Base-by-base conservation (phyloP, 2,329 filamentous ascomycete genomes). In the Aspergillus quadrilineatus region DNA sequence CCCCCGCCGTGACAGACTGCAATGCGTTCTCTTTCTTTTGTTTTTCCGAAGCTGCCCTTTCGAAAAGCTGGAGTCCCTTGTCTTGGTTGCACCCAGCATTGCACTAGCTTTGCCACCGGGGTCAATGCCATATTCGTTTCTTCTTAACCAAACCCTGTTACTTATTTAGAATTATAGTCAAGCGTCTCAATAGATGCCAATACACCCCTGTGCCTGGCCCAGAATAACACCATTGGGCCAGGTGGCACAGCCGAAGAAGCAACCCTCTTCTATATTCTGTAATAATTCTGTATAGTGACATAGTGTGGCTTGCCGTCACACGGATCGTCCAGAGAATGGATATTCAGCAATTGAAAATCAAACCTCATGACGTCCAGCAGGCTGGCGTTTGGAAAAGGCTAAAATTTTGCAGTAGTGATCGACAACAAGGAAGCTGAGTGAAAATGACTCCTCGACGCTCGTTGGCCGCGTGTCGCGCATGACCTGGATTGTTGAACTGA, bases 331-430 rank as follows among this genome's bases (percentile, higher is more conserved):
- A 14, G 5, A 37, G 9, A 12, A 15, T 42, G 22, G 14, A 17
- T 22, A 42, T 42, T 22, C 39, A 17, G 39, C 17, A 42, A 14
- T 36, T 32, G 14, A 15, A 9, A 34, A 6, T 22, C 34, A 50
- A 10, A 26, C 34, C 28, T 50, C 47, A 50, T 50, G 47, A 50
- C 47, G 47, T 41, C 32, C 32, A n/a, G 46, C 7, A 15, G 44
- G 28, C 29, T 47, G 3, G 6, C 14, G 28, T 15, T 32, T 46
- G n/a, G 43, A 46, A 6, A 14, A 28, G 34, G 6, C 47, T 7
- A 17, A 37, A 10, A 12, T 28, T 4, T 39, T 49, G 47, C 34
- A 41, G 34, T 37, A 34, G 36, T 34, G 32, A 37, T 50, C 17
- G 34, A 30, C 47, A 14, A 36, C 12, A 30, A 15, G 17, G 30